Evolutionary conservation across 768 basidiomycete genomes (phyloP), one percentile per base, ranked within the genome.

Genomic region (Artomyces pyxidatus): DNA sequence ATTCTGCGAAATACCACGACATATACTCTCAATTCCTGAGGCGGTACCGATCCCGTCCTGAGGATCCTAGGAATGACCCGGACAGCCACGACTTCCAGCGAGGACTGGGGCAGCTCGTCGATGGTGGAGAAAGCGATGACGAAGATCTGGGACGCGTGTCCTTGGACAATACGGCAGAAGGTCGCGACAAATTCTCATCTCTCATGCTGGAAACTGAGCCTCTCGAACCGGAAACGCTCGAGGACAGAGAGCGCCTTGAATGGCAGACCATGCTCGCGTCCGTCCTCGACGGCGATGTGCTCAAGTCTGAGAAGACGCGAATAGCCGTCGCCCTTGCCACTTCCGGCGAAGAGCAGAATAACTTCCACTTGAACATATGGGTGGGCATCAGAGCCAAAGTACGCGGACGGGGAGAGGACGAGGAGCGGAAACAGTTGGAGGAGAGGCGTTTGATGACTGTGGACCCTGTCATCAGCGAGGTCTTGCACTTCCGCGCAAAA

Each of bases 261-360:
- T 98, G 96, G 96, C 92, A 94, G 65, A 85, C 85, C 16, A 86
- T 97, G 82, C 79, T 98, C 27, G 80, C 89, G 11, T 95, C 93
- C 26, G 95, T 98, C 22, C 75, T 99, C 40, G 80, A 81, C 26
- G 94, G 96, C 9, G 94, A 98, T 59, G 92, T 99, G 10, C 78
- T 99, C 55, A 90, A 86, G 63, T 87, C 90, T 0, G 96, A 98
- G 69, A 96, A 92, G 68, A 88, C 87, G 22, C 81, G 96, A 49
- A 93, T 97, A 51, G 86, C 87, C 25, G 82, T 81, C 41, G 87
- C 81, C 14, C 70, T 91, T 43, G 80, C 85, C 54, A 77, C 81
- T 19, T 75, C 78, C 17, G 74, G 74, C 7, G 83, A 88, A 49
- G 81, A 84, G 67, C 77, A 84, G 66, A 75, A 81, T 61, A 77